Percentiles rank a stretch among this genome's conserved stretches.
Evolutionary conservation across 2,329 filamentous ascomycete genomes (phyloP).

Genomic region (Cyclaneusma minus): DNA sequence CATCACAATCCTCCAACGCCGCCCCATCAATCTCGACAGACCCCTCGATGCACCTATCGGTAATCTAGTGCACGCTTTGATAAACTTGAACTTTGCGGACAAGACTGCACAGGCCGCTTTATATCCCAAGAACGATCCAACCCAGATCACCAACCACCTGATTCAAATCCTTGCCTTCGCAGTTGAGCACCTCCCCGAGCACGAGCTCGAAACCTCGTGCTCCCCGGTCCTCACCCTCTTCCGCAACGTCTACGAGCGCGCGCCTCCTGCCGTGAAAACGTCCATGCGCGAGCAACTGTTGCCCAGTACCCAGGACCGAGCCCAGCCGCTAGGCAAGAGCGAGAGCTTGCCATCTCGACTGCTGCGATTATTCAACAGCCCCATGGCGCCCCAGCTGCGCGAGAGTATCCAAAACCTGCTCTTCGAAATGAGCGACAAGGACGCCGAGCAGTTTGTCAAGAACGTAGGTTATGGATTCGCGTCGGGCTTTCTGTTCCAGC

Average conservation of each 20-base stretch:
- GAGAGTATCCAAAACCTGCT: conserved; percentile 64
- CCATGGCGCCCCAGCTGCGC: conserved; percentile 55
- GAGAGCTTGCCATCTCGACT: conserved; percentile 61
- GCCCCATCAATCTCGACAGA: conserved; percentile 38
- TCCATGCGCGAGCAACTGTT: conserved; percentile 54
- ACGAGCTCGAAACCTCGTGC: conserved; percentile 56
- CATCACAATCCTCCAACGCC: conserved; percentile 49
- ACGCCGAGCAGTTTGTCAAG: conserved; percentile 65
- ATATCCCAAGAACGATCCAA: conserved; percentile 49
- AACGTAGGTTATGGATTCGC: conserved; percentile 95
- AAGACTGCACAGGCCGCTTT: conserved; percentile 35
- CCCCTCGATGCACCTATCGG: conserved; percentile 61
- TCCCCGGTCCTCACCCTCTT: conserved; percentile 63
- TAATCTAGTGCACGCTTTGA: conserved; percentile 61
- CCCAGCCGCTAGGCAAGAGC: conserved; percentile 60
- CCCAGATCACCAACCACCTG: conserved; percentile 45
- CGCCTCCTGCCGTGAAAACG: conserved; percentile 43
- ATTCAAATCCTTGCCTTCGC: conserved; percentile 55
- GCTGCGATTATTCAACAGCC: conserved; percentile 61
- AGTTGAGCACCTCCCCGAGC: conserved; percentile 44
- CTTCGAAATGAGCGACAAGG: conserved; percentile 73
- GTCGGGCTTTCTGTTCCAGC: conserved; percentile 74
- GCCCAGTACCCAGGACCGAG: conserved; percentile 62
- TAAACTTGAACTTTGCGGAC: conserved; percentile 58
- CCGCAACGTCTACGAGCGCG: conserved; percentile 53